A percentile compares a stretch with the other conserved stretches of the same genome.
Conservation (phyloP, 805 yeast species). For the Sugiyamaella smithiae region DNA sequence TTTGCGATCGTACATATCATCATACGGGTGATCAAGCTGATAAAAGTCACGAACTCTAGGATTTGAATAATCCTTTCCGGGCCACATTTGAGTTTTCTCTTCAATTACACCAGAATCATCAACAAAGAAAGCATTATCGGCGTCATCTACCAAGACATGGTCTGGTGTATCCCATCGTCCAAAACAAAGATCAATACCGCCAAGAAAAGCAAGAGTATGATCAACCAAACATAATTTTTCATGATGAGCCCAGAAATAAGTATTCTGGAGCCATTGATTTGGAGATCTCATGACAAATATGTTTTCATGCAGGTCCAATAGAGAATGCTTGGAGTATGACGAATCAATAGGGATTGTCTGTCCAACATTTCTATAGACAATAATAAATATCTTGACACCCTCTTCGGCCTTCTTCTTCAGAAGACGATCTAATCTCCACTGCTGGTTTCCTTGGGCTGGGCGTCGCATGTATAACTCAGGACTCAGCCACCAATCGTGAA, state of each 20-base stretch:
- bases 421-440: constrained; percentile 86
- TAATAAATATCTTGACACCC: constrained; percentile 91
- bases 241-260: constrained; percentile 98
- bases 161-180: constrained; percentile 97
- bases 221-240: constrained; percentile 88
- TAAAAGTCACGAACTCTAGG: constrained; percentile 88
- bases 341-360: constrained; percentile 92
- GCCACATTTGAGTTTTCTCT: constrained; percentile 61
- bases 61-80: constrained; percentile 96
- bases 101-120: constrained; percentile 22
- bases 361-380: constrained; percentile 92
- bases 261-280: constrained; percentile 87
- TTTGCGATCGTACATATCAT: constrained; percentile 84
- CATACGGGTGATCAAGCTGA: constrained; percentile 79
- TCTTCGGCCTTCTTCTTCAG: constrained; percentile 86
- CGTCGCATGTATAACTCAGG: constrained; percentile 92
- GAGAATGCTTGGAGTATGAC: constrained; percentile 88
- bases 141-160: constrained; percentile 83
- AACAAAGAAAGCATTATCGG: constrained; percentile 27
- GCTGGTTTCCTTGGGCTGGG: constrained; percentile 93
- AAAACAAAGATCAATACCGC: constrained; percentile 93
- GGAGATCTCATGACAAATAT: constrained; percentile 92
- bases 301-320: constrained; percentile 79
- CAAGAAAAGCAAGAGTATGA: constrained; percentile 82
- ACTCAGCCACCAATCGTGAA: constrained; percentile 98